Base-by-base conservation (phyloP, 2,329 filamentous ascomycete species). In the Scolecobasidium constrictum region DNA sequence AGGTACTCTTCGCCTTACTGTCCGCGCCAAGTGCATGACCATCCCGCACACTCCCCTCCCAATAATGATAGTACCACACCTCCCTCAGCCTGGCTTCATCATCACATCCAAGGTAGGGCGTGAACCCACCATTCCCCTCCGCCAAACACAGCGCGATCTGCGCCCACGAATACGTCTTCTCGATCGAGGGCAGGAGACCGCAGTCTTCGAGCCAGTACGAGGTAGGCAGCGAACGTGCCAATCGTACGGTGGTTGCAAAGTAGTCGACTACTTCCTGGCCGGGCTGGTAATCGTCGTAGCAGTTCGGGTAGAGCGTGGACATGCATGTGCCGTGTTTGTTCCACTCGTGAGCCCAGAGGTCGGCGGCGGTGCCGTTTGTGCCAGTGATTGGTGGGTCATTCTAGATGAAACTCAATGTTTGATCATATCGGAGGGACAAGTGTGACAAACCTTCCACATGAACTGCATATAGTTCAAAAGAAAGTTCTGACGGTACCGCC, bases 331-430 rank as follows among this genome's bases (percentile, higher is more conserved):
- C 81, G 57, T 85, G 80, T 17, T 45, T 45, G 38, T 70, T 68
- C 73, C 78, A 85, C 55, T 85, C 81, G 59, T 83, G 78, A 50
- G 75, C 68, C 81, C 81, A 85, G 52, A 85, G 33, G 23, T 42
- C 34, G 17, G 23, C 40, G 18, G 36, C 39, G 9, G 35, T 38
- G 19, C 42, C 42, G 12, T 46, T 41, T 17, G 19, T 40, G 3
- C 19, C 26, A 9, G 34, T 42, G 4, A 38, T 26, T 7, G 35
- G 13, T 7, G 35, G 35, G 18, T 44, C 42, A 34, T 44, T 44
- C 42, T 44, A n/a, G 31, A 22, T 37, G 31, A 16, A 16, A 11
- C 2, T 38, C 19, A 23, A 23, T 31, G 38, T 21, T 17, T 31
- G 9, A n/a, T n/a, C 1, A 33, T 7, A 4, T 7, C 19, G 12